phyloP scores from a whole-genome alignment of 148 eudicot genomes.

The Pouteria glomerata region DNA sequence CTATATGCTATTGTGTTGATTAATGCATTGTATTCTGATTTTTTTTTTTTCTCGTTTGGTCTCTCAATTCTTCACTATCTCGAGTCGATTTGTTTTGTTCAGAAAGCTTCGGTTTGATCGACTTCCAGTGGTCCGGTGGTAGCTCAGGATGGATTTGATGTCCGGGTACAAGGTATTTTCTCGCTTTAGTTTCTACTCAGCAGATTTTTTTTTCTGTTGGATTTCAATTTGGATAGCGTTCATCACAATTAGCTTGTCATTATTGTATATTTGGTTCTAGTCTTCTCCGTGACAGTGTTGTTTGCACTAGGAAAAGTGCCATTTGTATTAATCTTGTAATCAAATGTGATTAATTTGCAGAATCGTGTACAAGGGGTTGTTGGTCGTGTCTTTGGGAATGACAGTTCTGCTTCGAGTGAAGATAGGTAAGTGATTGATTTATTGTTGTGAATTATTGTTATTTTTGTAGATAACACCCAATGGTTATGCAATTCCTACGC shows the following conservation, averaged over 20 bases:
- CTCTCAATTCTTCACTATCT: not conserved
- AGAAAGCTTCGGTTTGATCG: not conserved
- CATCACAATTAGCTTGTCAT: not conserved
- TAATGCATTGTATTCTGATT: no score
- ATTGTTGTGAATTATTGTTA: not conserved
- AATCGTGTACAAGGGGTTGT: constrained; percentile 72
- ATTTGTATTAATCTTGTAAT: not conserved
- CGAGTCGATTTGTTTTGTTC: not conserved
- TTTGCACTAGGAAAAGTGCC: not conserved
- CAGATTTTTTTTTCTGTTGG: not conserved
- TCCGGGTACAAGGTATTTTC: constrained; percentile 27
- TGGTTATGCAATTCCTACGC: not conserved
- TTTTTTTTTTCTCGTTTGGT: not conserved
- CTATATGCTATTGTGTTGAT: not conserved
- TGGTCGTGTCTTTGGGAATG: constrained; percentile 88
- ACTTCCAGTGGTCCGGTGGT: not conserved
- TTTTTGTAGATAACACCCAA: not conserved
- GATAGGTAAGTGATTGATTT: constrained; percentile 50
- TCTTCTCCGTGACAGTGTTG: no score
- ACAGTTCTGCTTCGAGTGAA: constrained; percentile 66
- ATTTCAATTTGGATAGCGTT: not conserved
- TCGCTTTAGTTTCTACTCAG: not conserved
- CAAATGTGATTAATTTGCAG: not conserved
- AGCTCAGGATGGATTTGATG: constrained; percentile 24
- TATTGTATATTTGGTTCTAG: no score